Evolutionary conservation across 2,329 filamentous ascomycete species (phyloP), one percentile per base, ranked within the genome.

Genomic region (Alternaria angustiovoidea): DNA sequence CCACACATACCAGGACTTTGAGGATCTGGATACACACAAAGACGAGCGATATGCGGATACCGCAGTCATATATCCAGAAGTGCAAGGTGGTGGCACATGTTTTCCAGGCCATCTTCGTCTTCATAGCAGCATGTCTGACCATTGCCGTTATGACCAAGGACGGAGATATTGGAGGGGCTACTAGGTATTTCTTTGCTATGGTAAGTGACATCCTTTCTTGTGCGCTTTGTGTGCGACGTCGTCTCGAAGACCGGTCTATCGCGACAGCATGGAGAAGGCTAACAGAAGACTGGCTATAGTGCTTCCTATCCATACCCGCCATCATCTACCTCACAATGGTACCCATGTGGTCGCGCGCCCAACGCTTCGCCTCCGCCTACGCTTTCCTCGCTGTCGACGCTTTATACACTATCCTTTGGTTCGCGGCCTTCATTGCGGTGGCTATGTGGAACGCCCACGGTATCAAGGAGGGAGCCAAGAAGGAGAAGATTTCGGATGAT

Each of bases 251-350:
- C 30, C 14, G 34, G 9, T 11, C 34, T 28, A 11, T 41, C 18
- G 26, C 26, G 34, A 28, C 36, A 41, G 24, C 7, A 20, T 28
- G 22, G 47, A 51, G 44, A 53, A 61, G 56, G 61, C 70, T 74
- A 47, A 75, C 59, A 44, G 24, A 22, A 5, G 32, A 32, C 24
- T 28, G 22, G 22, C 16, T 18, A 12, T 43, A 88, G 87, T 88
- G 87, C 72, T 88, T 86, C 81, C 74, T 88, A 64, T 84, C 83
- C 42, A 80, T 86, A 42, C 86, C 86, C 12, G 84, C 84, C 28
- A 78, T 88, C 36, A 79, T 88, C 58, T 89, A 88, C 73, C 84
- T 87, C 55, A 81, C 84, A 46, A 86, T 86, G 73, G 84, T 87
- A 5, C 87, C 87, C 5, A 85, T 87, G 79, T 89, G 86, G 84